These are phyloP conservation scores for Trichoderma atrobrunneum DNA, from an alignment of 2,329 filamentous ascomycete species.

Conservation along the genomic window DNA sequence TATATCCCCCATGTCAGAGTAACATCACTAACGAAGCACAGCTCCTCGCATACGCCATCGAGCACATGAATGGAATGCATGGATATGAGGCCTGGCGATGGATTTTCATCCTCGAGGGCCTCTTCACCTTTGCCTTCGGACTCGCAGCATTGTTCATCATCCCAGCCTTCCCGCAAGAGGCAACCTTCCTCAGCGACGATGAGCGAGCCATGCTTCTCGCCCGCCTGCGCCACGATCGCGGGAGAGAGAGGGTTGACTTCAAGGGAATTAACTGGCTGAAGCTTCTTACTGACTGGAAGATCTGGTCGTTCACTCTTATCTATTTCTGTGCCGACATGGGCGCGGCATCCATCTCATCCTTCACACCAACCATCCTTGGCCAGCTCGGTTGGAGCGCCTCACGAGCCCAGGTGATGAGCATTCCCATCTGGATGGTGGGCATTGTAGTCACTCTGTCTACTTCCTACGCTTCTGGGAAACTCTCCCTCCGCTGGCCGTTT, in stretches of 20 bases:
- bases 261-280: neutral
- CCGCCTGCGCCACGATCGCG: neutral
- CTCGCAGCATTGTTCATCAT: neutral
- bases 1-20: neutral
- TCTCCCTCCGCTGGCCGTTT: neutral
- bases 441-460: neutral
- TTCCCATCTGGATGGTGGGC: neutral
- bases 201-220: neutral
- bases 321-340: slow-evolving; percentile 3
- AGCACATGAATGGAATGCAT: slow-evolving; percentile 44
- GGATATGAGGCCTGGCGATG: slow-evolving; percentile 47
- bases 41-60: slow-evolving; percentile 46
- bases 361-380: neutral
- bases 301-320: neutral
- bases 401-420: neutral
- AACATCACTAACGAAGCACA: neutral
- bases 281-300: neutral
- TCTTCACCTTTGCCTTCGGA: neutral
- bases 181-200: neutral
- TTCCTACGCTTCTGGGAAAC: neutral
- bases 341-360: neutral
- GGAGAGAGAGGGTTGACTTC: neutral
- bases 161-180: neutral
- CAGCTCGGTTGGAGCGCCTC: neutral
- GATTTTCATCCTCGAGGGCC: slow-evolving; percentile 51